Evolutionary conservation across 371 early-diverging fungal species (phyloP).

Genomic region (Batkoa obscura): DNA sequence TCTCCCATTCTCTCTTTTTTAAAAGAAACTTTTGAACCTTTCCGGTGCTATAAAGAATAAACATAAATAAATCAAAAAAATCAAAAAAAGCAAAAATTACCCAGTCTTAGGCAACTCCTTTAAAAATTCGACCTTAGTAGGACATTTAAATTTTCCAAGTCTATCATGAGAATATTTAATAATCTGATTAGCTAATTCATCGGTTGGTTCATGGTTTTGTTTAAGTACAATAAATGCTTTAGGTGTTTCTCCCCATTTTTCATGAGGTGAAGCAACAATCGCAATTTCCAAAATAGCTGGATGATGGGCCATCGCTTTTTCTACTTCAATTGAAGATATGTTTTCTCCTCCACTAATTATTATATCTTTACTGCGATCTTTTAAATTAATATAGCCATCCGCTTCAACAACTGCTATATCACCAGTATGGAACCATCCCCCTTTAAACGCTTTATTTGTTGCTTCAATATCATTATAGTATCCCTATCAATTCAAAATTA

Average conservation of each 20-base stretch:
- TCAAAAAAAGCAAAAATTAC: background rate
- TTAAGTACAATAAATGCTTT: constrained; percentile 31
- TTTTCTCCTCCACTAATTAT: constrained; percentile 59
- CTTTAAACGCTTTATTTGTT: constrained; percentile 32
- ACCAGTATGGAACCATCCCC: constrained; percentile 46
- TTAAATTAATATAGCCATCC: constrained; percentile 41
- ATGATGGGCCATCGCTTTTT: constrained; percentile 30
- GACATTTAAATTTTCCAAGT: constrained; percentile 32
- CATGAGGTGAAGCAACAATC: constrained; percentile 35
- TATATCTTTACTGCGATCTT: constrained; percentile 46
- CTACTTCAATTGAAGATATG: constrained; percentile 47
- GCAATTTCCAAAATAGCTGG: constrained; percentile 36
- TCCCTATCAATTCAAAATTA: constrained; percentile 8
- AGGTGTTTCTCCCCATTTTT: constrained; percentile 52
- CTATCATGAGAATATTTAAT: constrained; percentile 21
- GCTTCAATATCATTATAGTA: constrained; percentile 32
- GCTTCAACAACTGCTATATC: constrained; percentile 42
- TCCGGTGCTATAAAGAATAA: constrained; percentile 14
- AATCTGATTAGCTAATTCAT: constrained; percentile 14
- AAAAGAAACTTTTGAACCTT: constrained; percentile 27
- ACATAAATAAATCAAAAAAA: background rate
- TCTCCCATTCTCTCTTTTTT: constrained; percentile 20
- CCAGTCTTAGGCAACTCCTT: constrained; percentile 26
- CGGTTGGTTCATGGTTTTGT: constrained; percentile 10
- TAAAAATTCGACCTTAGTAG: constrained; percentile 17